A percentile compares a stretch with the other conserved stretches of the same genome.
These are phyloP conservation scores for Gnetum montanum DNA, from an alignment of 75 land plant genomes.

Conservation along the genomic window DNA sequence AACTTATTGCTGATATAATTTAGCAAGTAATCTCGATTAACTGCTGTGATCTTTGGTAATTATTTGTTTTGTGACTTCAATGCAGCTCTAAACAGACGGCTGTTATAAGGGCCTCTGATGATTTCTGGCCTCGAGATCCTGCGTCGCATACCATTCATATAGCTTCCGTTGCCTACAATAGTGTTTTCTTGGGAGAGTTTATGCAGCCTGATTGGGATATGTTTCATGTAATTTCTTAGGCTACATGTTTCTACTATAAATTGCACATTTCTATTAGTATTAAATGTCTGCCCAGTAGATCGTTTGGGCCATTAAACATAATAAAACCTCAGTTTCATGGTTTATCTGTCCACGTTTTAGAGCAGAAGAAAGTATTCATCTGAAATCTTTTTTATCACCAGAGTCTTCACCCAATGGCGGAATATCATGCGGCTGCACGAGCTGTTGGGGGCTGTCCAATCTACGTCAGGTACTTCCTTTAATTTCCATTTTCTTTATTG, in stretches of 20 bases:
- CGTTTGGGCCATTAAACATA: too few relatives aligned
- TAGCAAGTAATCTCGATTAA: not conserved
- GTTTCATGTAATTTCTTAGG: constrained; percentile 74
- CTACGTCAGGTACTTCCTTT: constrained; percentile 62
- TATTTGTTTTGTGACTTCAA: not conserved
- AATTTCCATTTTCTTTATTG: too few relatives aligned
- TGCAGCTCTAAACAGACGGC: constrained; percentile 62
- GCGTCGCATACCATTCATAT: constrained; percentile 87
- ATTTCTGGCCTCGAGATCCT: constrained; percentile 85
- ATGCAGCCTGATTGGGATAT: constrained; percentile 98
- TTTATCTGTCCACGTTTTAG: too few relatives aligned
- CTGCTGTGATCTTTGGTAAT: not conserved
- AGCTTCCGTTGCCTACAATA: constrained; percentile 83
- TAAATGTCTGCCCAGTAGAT: too few relatives aligned
- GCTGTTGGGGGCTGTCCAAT: constrained; percentile 82
- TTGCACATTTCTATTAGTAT: not conserved
- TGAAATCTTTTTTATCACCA: too few relatives aligned
- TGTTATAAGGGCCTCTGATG: constrained; percentile 78
- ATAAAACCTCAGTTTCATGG: too few relatives aligned
- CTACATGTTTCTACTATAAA: not conserved
- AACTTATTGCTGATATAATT: not conserved
- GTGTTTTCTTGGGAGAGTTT: constrained; percentile 80
- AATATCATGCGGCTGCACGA: constrained; percentile 84
- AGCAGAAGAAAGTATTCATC: too few relatives aligned
- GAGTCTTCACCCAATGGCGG: constrained; percentile 85